Base-by-base conservation (phyloP, 495 filamentous ascomycete genomes). In the Podospora appendiculata region DNA sequence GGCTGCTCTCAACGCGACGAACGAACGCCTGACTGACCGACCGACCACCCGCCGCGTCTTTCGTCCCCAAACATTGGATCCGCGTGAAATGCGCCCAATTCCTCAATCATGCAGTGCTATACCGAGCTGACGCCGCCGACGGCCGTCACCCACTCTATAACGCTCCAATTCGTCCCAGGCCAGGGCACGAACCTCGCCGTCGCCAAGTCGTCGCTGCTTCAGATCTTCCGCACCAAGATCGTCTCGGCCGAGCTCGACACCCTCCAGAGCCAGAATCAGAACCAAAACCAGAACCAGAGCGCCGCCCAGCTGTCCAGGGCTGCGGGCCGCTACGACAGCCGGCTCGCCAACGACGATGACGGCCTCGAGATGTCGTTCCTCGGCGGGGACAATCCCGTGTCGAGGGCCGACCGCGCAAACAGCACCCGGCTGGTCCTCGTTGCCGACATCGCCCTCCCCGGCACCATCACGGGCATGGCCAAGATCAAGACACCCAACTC, bases 51-150 rank as follows among this genome's bases (percentile, higher is more conserved):
- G 25, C 2, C 25, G 25, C 25, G 25, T 5, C 25, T 25, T 25
- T 25, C 25, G 25, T 25, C 25, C 25, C 25, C 25, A 25, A 25
- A 25, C 25, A 25, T 25, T 25, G 25, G 2, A 25, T 25, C 25
- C 25, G 16, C 57, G 32, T 53, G 61, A 66, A 50, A 68, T 66
- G 63, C 56, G 13, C 50, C 40, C 39, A 39, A 48, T 35, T 48
- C n/a, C 25, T 11, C 18, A 7, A 52, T 40, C 6, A 81, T 81
- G 78, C 78, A 81, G 62, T 79, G 76, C 73, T 97, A 96, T 74
- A 89, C 88, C 56, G 90, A 96, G 76, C 72, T 99, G 62, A 81
- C 89, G 58, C 85, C 93, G 70, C 90, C 93, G 17, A 94, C 89
- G 60, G 89, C 90, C 59, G 89, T 99, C 62, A 89, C 89, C 51